Evolutionary conservation across 495 filamentous ascomycete genomes (phyloP), one percentile per base, ranked within the genome.

Genomic region (Rostrohypoxylon terebratum): DNA sequence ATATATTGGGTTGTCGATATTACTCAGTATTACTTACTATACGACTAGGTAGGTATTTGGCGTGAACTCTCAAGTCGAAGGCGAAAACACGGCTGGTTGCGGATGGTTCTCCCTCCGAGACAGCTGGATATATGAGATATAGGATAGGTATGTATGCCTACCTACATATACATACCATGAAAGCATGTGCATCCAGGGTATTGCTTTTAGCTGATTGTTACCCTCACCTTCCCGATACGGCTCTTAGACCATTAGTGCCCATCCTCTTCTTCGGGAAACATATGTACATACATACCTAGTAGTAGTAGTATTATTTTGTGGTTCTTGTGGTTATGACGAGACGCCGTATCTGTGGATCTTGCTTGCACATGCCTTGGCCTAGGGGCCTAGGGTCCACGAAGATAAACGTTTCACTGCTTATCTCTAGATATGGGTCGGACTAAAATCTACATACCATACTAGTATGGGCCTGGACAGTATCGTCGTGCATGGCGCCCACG

Each of bases 221-320:
- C 60, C 59, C 14, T 73, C 65, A 69, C 65, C 65, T 73, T 73
- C 71, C 71, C 54, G 61, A 73, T 73, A 64, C 28, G 54, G 60
- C 18, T 50, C 42, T 50, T 45, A 18, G 21, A 57, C 58, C 28
- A 13, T 60, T 40, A 40, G 42, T 53, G 21, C 47, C 40, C 60
- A 42, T 20, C 9, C 31, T 28, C 36, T 59, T 23, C 42, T 47
- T 8, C 54, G 38, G 57, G 54, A 21, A 53, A 14, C 48, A 53
- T 11, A 14, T n/a, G n/a, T n/a, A n/a, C n/a, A n/a, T n/a, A n/a
- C n/a, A n/a, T n/a, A n/a, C n/a, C n/a, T n/a, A n/a, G n/a, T n/a
- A n/a, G n/a, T n/a, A n/a, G n/a, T n/a, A n/a, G n/a, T n/a, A n/a
- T n/a, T n/a, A n/a, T 34, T 33, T 45, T 50, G 54, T 50, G 10